Evolutionary conservation across 257 asterid genomes (phyloP), one percentile per base, ranked within the genome.

Genomic region (Fraxinus cuspidata): DNA sequence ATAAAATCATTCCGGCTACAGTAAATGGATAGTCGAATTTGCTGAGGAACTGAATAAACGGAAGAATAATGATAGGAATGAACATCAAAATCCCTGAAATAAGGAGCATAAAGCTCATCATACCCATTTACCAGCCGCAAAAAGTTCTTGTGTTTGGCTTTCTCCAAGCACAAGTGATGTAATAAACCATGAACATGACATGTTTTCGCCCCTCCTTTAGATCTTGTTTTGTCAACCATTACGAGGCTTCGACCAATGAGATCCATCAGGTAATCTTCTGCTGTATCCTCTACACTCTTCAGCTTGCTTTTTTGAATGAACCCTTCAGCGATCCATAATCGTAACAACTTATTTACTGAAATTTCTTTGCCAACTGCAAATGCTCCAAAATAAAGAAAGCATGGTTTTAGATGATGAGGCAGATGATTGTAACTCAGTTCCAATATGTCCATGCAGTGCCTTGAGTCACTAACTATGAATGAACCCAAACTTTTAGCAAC

Each of bases 211-310:
- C 77, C 51, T 1, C 69, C 77, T n/a, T 19, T 51, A 16, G 77
- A 28, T 51, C 68, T 73, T 37, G 19, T 51, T 73, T 73, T 49
- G 51, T 13, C 29, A 29, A 28, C 69, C 3, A 27, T 72, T 10
- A 73, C 31, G 1, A 73, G 47, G 69, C 68, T 28, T 6, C 77
- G 31, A 31, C 12, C 23, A 29, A 73, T 31, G 2, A 73, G 69
- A 16, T 73, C 69, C 77, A 51, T 2, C 31, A 73, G 35, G n/a
- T 73, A 73, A n/a, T 49, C 49, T 10, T 73, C 69, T 18, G 77
- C 77, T 29, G 11, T 1, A 31, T 51, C 77, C 31, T 73, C 77
- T 73, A 49, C 31, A 21, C 47, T 51, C 25, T 1, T 51, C 49
- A 7, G 13, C n/a, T 53, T 13, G 38, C 29, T 51, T 18, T 51